Evolutionary conservation across 768 basidiomycete genomes (phyloP).

Genomic region (Mrakia hoshinonis): DNA sequence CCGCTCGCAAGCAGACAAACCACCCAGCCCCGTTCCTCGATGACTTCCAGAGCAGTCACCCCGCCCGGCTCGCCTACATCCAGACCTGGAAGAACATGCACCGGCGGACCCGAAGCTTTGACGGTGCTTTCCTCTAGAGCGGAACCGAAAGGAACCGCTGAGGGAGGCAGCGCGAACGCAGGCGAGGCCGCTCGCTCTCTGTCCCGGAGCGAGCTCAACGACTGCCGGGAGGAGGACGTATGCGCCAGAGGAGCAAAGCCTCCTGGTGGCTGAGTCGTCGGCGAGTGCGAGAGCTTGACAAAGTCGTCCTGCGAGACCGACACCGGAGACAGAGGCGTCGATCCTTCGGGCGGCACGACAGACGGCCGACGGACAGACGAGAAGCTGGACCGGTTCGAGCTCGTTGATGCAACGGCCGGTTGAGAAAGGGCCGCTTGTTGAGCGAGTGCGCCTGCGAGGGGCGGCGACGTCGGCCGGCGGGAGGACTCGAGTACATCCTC

Average conservation of each 20-base stretch:
- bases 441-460: background rate
- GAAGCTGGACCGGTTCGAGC: background rate
- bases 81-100: background rate
- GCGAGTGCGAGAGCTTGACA: constrained; percentile 9
- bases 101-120: background rate
- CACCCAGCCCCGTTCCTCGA: constrained; percentile 11
- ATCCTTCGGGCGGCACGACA: background rate
- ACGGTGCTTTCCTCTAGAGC: background rate
- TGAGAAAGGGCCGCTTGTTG: background rate
- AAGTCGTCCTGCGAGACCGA: background rate
- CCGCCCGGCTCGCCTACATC: background rate
- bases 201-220: background rate
- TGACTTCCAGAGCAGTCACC: background rate
- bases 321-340: background rate
- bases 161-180: too few species aligned
- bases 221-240: background rate
- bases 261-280: background rate
- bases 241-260: background rate
- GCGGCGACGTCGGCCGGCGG: background rate
- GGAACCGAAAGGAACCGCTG: background rate
- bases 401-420: background rate
- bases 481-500: background rate
- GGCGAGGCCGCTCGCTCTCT: background rate
- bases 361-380: background rate
- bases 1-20: constrained; percentile 5